Base-by-base conservation (phyloP, 2,329 filamentous ascomycete species). In the Penicillium hordei region DNA sequence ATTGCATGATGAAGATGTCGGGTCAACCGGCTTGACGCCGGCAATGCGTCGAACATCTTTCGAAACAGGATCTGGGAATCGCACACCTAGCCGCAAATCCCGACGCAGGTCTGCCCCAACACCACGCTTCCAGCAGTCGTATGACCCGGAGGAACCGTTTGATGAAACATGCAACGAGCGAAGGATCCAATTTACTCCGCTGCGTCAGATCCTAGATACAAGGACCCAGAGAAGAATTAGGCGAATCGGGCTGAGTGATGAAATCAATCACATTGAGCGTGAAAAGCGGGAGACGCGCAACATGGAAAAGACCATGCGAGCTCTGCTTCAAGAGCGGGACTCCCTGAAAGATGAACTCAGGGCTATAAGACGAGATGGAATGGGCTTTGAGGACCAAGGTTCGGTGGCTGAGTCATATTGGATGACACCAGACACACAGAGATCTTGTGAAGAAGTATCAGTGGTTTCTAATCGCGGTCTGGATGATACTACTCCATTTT, bases 21-120 rank as follows among this genome's bases (percentile, higher is more conserved):
- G 55, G 25, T 74, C 75, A 1, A 80, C 78, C 1, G 78, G 78
- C n/a, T 63, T 81, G 7, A 81, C 78, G 4, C 78, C 78, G 19
- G 69, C 73, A 5, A 69, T 81, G 57, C 63, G 68, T 25, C 76
- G 76, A 23, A 74, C 76, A 5, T 74, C 70, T 0, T 70, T 78
- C 45, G 63, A 66, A 42, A 54, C 58, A 34, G 63, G 64, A 17
- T 64, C 63, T 25, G 64, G 60, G 17, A 64, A 69, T 46, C 58
- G 61, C 31, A 73, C 71, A 4, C 70, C 72, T 40, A 70, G 61
- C 57, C 65, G 65, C 31, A 65, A 58, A 33, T 48, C 58, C 17
- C 68, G 72, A 25, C 71, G 73, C n/a, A 69, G 61, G 34, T 76
- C 76, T 23, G 68, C 72, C n/a, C 75, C 75, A 23, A 62, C 64